These are phyloP conservation scores for Candida michaelii DNA, from an alignment of 805 yeast genomes.

Conservation along the genomic window DNA sequence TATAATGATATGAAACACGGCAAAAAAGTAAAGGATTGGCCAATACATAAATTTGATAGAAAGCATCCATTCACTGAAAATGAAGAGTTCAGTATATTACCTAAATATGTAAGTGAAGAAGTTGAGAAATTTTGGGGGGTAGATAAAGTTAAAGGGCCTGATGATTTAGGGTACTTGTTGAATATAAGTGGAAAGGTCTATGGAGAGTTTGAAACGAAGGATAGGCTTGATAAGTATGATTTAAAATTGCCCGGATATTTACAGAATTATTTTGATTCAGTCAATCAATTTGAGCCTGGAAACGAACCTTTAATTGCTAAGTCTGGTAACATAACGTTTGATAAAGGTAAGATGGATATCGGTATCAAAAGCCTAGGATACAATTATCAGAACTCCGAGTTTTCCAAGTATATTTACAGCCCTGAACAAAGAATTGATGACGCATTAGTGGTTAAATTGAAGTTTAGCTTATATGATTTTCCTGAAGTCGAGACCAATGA, in stretches of 20 bases:
- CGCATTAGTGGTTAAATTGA: constrained; percentile 34
- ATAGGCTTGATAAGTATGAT: constrained; percentile 7
- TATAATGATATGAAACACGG: constrained; percentile 56
- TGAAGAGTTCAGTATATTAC: constrained; percentile 57
- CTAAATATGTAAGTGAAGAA: constrained; percentile 50
- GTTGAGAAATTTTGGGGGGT: constrained; percentile 57
- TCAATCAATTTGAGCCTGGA: constrained; percentile 19
- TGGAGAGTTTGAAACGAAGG: constrained; percentile 27
- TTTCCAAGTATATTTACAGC: constrained; percentile 15
- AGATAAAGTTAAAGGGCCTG: constrained; percentile 13
- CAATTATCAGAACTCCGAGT: constrained; percentile 22
- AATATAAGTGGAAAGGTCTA: constrained; percentile 35
- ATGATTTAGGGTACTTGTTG: constrained; percentile 26
- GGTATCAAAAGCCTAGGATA: constrained; percentile 22
- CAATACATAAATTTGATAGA: constrained; percentile 45
- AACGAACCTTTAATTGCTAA: constrained; percentile 7
- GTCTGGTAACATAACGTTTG: constrained; percentile 30
- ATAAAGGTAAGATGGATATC: constrained; percentile 27
- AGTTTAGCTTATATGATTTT: constrained; percentile 36
- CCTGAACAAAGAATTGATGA: constrained; percentile 23
- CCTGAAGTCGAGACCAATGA: constrained; percentile 50
- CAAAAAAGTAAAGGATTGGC: constrained; percentile 53
- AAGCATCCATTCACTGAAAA: constrained; percentile 47
- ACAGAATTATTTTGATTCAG: constrained; percentile 27
- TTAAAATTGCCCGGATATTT: constrained; percentile 31